Evolutionary conservation across 1,284 basidiomycete genomes (phyloP), one percentile per base, ranked within the genome.

Genomic region (Cystobasidiaceae sp.): DNA sequence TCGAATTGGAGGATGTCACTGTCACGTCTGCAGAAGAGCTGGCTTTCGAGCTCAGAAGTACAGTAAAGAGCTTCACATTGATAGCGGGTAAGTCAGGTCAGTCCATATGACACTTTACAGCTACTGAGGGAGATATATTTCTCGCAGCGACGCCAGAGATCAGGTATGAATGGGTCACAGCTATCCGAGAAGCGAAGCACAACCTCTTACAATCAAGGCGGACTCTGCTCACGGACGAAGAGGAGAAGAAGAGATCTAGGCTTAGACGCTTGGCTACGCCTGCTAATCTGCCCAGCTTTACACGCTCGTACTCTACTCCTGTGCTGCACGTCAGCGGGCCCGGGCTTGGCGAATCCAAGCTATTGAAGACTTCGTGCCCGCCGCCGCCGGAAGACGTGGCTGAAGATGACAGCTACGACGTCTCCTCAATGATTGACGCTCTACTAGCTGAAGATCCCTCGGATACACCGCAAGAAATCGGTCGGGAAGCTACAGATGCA

Each of bases 251-350:
- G 21, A 25, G 87, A 85, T 69, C 77, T 83, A 82, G 55, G 82
- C 85, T 73, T 86, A 85, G 28, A 84, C 88, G 76, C 88, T 86
- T 64, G n/a, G 89, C 88, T 0, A 79, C 90, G 19, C 87, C 86
- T 0, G 86, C 86, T 0, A 88, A 86, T 0, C 78, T 84, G 13
- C 54, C 54, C 15, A 17, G 37, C 8, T 33, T 37, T 4, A 37
- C 37, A 8, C 50, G 50, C 13, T 28, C 50, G 7, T 19, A 25
- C n/a, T 39, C 50, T n/a, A n/a, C n/a, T n/a, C n/a, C n/a, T n/a
- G n/a, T n/a, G n/a, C n/a, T n/a, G n/a, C n/a, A n/a, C n/a, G n/a
- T n/a, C n/a, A n/a, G n/a, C n/a, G n/a, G n/a, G n/a, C n/a, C n/a
- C n/a, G n/a, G n/a, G n/a, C n/a, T n/a, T n/a, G n/a, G n/a, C n/a